These are phyloP conservation scores for Odontarrhena argentea DNA, from an alignment of 345 rosid species.

Conservation along the genomic window DNA sequence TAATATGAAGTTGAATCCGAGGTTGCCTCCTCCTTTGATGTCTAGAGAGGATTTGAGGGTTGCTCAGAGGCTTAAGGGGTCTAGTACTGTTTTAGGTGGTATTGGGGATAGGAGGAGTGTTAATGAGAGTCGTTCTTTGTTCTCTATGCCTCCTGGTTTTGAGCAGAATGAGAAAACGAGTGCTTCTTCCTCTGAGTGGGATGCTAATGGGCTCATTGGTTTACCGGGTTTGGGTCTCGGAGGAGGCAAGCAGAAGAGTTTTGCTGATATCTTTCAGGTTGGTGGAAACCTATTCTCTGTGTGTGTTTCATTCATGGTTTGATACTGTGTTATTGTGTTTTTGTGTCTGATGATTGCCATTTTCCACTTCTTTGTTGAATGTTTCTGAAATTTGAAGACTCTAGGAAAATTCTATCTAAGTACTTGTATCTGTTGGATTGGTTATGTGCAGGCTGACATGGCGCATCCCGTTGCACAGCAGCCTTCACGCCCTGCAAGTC, in stretches of 20 bases:
- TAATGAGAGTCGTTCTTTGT: conserved; percentile 58
- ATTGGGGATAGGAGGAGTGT: conserved; percentile 74
- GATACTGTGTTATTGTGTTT: conserved; percentile 8
- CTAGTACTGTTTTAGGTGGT: conserved; percentile 60
- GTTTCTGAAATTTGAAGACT: too few species aligned
- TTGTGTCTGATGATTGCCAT: not conserved
- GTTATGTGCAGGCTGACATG: conserved; percentile 62
- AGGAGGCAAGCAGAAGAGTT: conserved; percentile 69
- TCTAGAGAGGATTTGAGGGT: conserved; percentile 88
- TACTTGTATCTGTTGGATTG: not conserved
- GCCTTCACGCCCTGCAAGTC: conserved; percentile 73
- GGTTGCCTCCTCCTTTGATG: conserved; percentile 87
- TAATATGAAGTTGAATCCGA: conserved; percentile 80
- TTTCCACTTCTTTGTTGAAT: too few species aligned
- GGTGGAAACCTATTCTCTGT: conserved; percentile 16
- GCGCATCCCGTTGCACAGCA: conserved; percentile 38
- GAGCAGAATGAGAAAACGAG: conserved; percentile 51
- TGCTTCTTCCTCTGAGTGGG: conserved; percentile 68
- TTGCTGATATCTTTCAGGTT: conserved; percentile 85
- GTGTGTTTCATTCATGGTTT: not conserved
- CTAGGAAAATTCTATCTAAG: too few species aligned
- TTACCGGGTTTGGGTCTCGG: conserved; percentile 65
- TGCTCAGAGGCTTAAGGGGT: conserved; percentile 74
- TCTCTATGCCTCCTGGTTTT: conserved; percentile 78
- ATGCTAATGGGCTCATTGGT: conserved; percentile 76